A percentile compares a stretch with the other conserved stretches of the same genome.
Conservation (phyloP, 495 filamentous ascomycete genomes). For the Podospora pseudoanserina region DNA sequence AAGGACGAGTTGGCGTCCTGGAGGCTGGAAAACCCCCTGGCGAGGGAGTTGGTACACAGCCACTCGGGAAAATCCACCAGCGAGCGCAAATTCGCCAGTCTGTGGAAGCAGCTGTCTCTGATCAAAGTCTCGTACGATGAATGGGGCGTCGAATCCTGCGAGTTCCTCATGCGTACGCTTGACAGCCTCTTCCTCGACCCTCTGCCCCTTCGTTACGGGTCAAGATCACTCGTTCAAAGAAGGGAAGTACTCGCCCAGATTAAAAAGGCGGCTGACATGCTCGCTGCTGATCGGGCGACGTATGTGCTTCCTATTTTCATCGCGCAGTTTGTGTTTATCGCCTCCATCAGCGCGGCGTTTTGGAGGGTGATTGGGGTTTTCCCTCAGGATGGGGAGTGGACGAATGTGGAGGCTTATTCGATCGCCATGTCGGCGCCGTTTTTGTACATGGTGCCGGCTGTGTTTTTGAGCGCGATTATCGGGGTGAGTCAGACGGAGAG, state of each 20-base stretch:
- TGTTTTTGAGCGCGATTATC: constrained; percentile 19
- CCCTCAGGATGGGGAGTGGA: constrained; percentile 14
- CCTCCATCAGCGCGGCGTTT: constrained; percentile 18
- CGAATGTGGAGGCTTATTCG: constrained; percentile 21
- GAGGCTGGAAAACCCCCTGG: neutral
- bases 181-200: neutral
- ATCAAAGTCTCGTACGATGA: constrained; percentile 9
- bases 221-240: neutral
- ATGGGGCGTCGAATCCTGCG: constrained; percentile 7
- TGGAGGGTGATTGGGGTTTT: constrained; percentile 14
- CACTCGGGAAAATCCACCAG: neutral
- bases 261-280: constrained; percentile 1
- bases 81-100: neutral
- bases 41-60: neutral
- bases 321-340: constrained; percentile 14
- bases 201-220: neutral
- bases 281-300: constrained; percentile 18
- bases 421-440: constrained; percentile 23
- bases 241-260: neutral
- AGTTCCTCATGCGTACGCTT: neutral
- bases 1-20: neutral
- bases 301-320: constrained; percentile 18
- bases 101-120: constrained; percentile 11
- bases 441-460: constrained; percentile 12
- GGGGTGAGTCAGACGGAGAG: constrained; percentile 18